Evolutionary conservation across 495 filamentous ascomycete genomes (phyloP), one percentile per base, ranked within the genome.

Genomic region (Hypomontagnella submonticulosa): DNA sequence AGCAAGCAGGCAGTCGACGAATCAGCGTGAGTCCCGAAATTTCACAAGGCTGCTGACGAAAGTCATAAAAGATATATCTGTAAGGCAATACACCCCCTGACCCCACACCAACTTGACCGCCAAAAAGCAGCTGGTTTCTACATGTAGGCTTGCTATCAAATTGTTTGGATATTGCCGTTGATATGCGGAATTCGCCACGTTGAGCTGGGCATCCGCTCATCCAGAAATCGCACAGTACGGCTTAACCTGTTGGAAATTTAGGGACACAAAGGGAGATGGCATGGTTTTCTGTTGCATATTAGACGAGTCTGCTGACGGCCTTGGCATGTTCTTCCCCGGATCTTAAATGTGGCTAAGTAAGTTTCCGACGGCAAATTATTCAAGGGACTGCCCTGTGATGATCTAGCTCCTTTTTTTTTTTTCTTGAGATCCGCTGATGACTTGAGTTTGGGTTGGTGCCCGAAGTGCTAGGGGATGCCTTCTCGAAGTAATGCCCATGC

Each of bases 51-150:
- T 6, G 44, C 23, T 36, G 13, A 34, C 27, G 9, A 34, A 18
- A 4, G 15, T 11, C 13, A 15, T 27, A 11, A 11, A n/a, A 11
- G 30, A 50, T 50, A 50, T 36, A 36, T 50, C 47, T 1, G 27
- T 50, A 50, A 50, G 47, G 30, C 47, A 38, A 38, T 8, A 11
- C 0, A 51, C 48, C n/a, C n/a, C n/a, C n/a, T n/a, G n/a, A n/a
- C n/a, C 32, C 48, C 32, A 37, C 48, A 37, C 32, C 30, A 50
- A 32, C 27, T 15, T 51, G 32, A 37, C 48, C 32, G 16, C 4
- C 7, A 0, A 32, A 20, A 37, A 36, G 12, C 4, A 10, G 32
- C 30, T 33, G 48, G 7, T 27, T 27, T 27, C 23, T 27, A n/a
- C n/a, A n/a, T 49, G n/a, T 15, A 36, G 7, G 2, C n/a, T 13